Evolutionary conservation across 2,329 filamentous ascomycete genomes (phyloP).

Genomic region (Allantophomopsis lycopodina): DNA sequence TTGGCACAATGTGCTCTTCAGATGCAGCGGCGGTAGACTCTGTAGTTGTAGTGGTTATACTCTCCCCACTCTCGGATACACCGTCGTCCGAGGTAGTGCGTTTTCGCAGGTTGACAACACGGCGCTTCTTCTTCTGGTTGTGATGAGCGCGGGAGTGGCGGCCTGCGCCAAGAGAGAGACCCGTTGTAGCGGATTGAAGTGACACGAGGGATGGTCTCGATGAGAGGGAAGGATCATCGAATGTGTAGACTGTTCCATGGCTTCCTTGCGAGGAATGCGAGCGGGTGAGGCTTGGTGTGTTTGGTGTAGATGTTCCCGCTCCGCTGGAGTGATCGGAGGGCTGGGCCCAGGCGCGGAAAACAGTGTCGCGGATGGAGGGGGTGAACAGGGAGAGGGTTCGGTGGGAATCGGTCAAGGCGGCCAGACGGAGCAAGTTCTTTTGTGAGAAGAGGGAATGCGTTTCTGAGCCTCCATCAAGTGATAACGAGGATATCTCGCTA

Average conservation of each 20-base stretch:
- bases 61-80: constrained; percentile 34
- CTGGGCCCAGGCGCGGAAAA: constrained; percentile 87
- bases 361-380: constrained; percentile 75
- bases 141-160: constrained; percentile 44
- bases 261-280: constrained; percentile 47
- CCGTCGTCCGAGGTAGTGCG: constrained; percentile 32
- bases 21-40: constrained; percentile 47
- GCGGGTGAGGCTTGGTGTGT: constrained; percentile 39
- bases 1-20: constrained; percentile 40
- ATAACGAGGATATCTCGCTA: constrained; percentile 61
- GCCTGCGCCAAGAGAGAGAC: constrained; percentile 48
- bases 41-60: constrained; percentile 24
- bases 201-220: constrained; percentile 55
- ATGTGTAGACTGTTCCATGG: constrained; percentile 53
- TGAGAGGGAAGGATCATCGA: constrained; percentile 55
- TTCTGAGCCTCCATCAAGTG: constrained; percentile 67
- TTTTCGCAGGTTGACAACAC: constrained; percentile 69
- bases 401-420: constrained; percentile 74
- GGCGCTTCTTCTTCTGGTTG: constrained; percentile 67
- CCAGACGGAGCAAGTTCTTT: constrained; percentile 78
- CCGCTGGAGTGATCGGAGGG: constrained; percentile 55
- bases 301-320: constrained; percentile 16
- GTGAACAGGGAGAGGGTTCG: constrained; percentile 85
- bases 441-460: constrained; percentile 87
- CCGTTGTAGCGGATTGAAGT: constrained; percentile 44